Evolutionary conservation across 495 filamentous ascomycete genomes (phyloP), one percentile per base, ranked within the genome.

Genomic region (Tetracladium setigerum): DNA sequence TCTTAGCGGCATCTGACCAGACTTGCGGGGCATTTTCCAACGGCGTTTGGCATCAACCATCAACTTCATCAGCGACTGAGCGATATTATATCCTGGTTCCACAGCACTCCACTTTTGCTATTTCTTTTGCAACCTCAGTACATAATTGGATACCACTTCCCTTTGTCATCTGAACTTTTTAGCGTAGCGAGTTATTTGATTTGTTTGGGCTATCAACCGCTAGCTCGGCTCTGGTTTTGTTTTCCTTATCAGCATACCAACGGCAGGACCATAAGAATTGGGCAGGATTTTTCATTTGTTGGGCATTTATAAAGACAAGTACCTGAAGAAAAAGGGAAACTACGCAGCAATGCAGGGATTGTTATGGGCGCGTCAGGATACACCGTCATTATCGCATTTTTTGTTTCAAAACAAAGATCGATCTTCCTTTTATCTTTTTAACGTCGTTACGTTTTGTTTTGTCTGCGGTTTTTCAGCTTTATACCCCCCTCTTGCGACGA

Each of bases 291-390:
- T 41, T 47, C 52, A 49, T 55, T 58, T 58, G 52, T 44, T 42
- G 30, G 50, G 53, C 40, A 33, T 39, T 47, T 38, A 42, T 43
- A 46, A 54, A 48, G 50, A 50, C 49, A 56, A 53, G 48, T 52
- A 54, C 50, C 50, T 47, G 42, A 54, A 47, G 46, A 53, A 41
- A 46, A 46, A 50, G 50, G 34, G 52, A 46, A 41, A 41, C 18
- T 38, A 60, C 57, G 57, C 57, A 60, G 57, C 57, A 60, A 60
- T 60, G 57, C 57, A 60, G 56, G 56, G 44, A 51, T 55, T 50
- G 22, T 27, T 27, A 27, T 27, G 22, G 53, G 57, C 53, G 53
- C 50, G 56, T 22, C 50, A 39, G 57, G 54, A 50, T 54, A 47
- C 30, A 41, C 39, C 41, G n/a, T 32, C 47, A 46, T 60, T 41